Evolutionary conservation across 2,329 filamentous ascomycete species (phyloP), one percentile per base, ranked within the genome.

Genomic region (Bisporella sp.): DNA sequence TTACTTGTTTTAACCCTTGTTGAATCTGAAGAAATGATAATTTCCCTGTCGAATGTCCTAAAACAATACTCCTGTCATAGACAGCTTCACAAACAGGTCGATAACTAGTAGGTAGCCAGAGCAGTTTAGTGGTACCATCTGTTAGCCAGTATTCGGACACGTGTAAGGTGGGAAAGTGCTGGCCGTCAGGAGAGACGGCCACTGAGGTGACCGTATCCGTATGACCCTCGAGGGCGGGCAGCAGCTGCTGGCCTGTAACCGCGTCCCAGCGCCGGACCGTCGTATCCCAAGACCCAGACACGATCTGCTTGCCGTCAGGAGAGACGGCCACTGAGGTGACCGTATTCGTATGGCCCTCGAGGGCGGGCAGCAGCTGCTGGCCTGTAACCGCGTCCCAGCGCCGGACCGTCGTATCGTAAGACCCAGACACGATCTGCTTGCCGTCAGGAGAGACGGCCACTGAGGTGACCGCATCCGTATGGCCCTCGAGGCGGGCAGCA

Each of bases 131-230:
- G 54, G 51, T 12, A 48, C 48, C 1, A 55, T n/a, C 41, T 45
- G 32, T 31, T 50, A 40, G 33, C 48, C 43, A 28, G 47, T 33
- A 9, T 31, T 43, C 2, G 49, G 49, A 48, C 51, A 55, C n/a
- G 52, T 41, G 32, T 13, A 13, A 9, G n/a, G 46, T 35, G 11
- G 11, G 11, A 12, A 21, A 12, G 8, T 11, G 41, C 41, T 29
- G 12, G 21, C 41, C 41, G 41, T 42, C 41, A n/a, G 41, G 41
- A 3, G 41, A 42, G 41, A 42, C 3, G 12, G 41, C 41, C 28
- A 42, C 28, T n/a, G 41, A 11, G 7, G 7, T n/a, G 28, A 42
- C 41, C 11, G 45, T 11, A 7, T 29, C 21, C 21, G 41, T n/a
- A 12, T 33, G 30, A 11, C 31, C 5, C n/a, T 12, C 28, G 31